Percentiles rank a stretch among this genome's conserved stretches.
Conservation (phyloP, 257 asterid genomes). For the Rubia yunnanensis region DNA sequence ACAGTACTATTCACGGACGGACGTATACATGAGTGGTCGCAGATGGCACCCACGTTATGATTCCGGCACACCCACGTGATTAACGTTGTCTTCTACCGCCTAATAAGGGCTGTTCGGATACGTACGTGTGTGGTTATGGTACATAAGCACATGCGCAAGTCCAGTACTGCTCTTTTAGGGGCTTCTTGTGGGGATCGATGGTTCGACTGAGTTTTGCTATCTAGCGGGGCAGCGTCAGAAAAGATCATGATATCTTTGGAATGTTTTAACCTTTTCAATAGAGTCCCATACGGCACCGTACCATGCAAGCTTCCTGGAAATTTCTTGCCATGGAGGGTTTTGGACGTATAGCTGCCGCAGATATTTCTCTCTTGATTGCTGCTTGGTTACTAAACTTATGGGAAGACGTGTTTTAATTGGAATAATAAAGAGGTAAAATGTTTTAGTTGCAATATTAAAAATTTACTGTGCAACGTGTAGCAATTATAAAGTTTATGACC, state of each 20-base stretch:
- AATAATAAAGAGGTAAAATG: too few species aligned
- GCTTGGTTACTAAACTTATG: too few species aligned
- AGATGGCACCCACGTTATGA: neutral
- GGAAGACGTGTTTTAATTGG: too few species aligned
- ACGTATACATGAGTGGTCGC: neutral
- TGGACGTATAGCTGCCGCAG: neutral
- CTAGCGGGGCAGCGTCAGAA: neutral
- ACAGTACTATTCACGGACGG: too few species aligned
- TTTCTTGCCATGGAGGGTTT: neutral
- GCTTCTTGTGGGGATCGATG: neutral
- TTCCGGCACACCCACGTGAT: neutral
- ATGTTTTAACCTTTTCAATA: neutral
- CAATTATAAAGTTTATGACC: too few species aligned
- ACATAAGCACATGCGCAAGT: neutral
- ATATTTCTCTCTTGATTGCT: too few species aligned
- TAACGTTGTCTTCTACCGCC: neutral
- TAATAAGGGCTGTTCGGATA: neutral
- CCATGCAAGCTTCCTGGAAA: neutral
- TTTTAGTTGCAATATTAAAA: too few species aligned
- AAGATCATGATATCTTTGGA: neutral
- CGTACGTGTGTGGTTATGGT: neutral
- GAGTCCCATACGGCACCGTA: neutral
- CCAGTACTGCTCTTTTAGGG: neutral
- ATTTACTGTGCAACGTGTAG: too few species aligned
- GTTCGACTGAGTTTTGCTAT: too few species aligned